Conservation (phyloP, 2,329 filamentous ascomycete genomes). For the Paecilomyces fulvus region DNA sequence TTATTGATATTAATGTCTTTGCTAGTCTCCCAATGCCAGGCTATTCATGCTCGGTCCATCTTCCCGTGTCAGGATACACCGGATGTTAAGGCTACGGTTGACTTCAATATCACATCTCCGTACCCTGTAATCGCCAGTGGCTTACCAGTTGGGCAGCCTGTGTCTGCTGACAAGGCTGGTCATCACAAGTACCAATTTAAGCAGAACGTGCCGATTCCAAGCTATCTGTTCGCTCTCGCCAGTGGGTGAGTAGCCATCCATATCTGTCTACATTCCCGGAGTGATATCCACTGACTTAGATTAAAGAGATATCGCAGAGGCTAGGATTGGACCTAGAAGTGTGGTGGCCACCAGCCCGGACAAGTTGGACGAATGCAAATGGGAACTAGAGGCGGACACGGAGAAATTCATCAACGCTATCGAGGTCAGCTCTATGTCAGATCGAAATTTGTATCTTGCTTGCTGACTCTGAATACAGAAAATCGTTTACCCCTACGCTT, state of each 20-base stretch:
- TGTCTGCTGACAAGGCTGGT: constrained; percentile 45
- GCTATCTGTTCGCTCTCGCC: constrained; percentile 90
- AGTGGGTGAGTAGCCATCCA: constrained; percentile 35
- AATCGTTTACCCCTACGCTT: constrained; percentile 77
- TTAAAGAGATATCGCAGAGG: constrained; percentile 72
- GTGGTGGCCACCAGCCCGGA: constrained; percentile 82
- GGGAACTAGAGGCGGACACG: constrained; percentile 85
- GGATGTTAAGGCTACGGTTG: constrained; percentile 91
- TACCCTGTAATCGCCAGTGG: constrained; percentile 90
- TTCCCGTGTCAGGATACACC: constrained; percentile 98
- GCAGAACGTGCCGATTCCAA: constrained; percentile 86
- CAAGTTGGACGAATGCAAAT: constrained; percentile 72
- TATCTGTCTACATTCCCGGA: neutral
- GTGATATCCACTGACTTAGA: neutral
- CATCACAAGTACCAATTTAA: constrained; percentile 70
- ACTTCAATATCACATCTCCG: constrained; percentile 77
- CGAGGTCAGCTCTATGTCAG: constrained; percentile 49
- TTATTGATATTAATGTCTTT: constrained; percentile 1
- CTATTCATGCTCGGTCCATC: constrained; percentile 85
- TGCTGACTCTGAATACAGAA: constrained; percentile 26
- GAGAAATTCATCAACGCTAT: constrained; percentile 86
- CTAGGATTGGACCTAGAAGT: constrained; percentile 78
- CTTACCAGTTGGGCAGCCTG: constrained; percentile 47
- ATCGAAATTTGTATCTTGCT: neutral
- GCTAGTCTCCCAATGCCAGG: constrained; percentile 82